Percentiles rank a stretch among this genome's conserved stretches.
Conservation (phyloP, 2,329 filamentous ascomycete genomes). For the Emmonsiellopsis sp. region DNA sequence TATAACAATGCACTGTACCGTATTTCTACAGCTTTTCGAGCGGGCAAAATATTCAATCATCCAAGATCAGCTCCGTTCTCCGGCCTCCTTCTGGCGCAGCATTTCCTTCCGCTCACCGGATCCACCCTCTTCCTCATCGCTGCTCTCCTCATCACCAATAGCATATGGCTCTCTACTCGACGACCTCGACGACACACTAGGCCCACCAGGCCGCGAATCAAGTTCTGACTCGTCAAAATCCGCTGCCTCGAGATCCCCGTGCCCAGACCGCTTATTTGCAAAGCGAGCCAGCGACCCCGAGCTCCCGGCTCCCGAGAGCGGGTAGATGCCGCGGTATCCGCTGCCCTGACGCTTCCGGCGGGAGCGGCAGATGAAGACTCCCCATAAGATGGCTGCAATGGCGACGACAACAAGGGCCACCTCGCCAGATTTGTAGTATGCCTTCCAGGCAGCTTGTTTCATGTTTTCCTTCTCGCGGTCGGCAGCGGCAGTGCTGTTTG, state of each 20-base stretch:
- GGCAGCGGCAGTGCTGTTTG: conserved; percentile 59
- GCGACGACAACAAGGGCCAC: conserved; percentile 74
- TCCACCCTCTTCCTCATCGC: conserved; percentile 21
- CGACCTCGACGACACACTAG: conserved; percentile 11
- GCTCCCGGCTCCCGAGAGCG: conserved; percentile 31
- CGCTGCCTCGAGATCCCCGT: conserved; percentile 46
- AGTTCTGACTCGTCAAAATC: conserved; percentile 56
- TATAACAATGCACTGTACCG: no score
- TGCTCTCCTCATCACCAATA: conserved; percentile 37
- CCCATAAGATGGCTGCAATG: conserved; percentile 64
- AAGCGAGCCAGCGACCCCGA: conserved; percentile 37
- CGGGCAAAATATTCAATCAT: background rate
- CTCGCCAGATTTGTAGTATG: conserved; percentile 81
- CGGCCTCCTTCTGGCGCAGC: background rate
- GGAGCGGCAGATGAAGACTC: conserved; percentile 56
- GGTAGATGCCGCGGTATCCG: conserved; percentile 33
- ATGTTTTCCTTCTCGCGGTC: conserved; percentile 62
- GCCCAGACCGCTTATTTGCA: conserved; percentile 30
- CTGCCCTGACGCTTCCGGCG: conserved; percentile 41
- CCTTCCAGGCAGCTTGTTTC: conserved; percentile 78
- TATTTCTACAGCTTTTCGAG: background rate
- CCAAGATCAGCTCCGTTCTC: background rate
- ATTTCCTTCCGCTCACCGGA: background rate
- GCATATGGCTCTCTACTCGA: conserved; percentile 34
- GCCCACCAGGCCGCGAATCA: conserved; percentile 37